Evolutionary conservation across 2,329 filamentous ascomycete genomes (phyloP), one percentile per base, ranked within the genome.

Genomic region (Paracorniculantispora psalliotae): DNA sequence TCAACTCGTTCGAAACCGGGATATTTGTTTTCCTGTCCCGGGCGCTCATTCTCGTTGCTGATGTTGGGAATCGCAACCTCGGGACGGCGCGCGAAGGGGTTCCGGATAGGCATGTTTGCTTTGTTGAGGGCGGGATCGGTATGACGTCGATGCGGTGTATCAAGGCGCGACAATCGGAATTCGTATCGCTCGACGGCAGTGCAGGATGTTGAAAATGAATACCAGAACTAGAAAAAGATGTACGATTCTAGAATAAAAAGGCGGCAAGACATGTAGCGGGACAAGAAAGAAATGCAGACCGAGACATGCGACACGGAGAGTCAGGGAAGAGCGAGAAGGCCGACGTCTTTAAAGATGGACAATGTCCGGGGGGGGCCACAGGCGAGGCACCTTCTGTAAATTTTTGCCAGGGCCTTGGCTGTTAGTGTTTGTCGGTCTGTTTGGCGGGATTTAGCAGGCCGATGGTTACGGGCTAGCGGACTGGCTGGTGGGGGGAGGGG

Each of bases 41-140:
- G 72, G 53, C 74, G 78, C 61, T 73, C 67, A 66, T 81, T 84
- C 67, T 88, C 86, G 66, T 86, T 82, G n/a, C n/a, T n/a, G n/a
- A n/a, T n/a, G 62, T 72, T 73, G 44, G 59, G 43, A 49, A 76
- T 67, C 63, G 70, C 68, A 53, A 73, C 68, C 63, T 79, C 82
- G 57, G 81, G 75, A 56, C 84, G 86, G 67, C 83, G 83, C 59
- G 81, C 77, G 70, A 91, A 89, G 30, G 87, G 85, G 72, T 91
- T 91, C 65, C 88, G 86, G 69, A 91, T 89, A 62, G 85, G 82
- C 87, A 90, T 90, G 60, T 64, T 77, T 61, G 49, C 58, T 37
- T 37, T 37, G 33, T 37, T 37, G 39, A 49, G 43, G 23, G 48
- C 13, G 49, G 4, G 23, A 23, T 41, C n/a, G 43, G 21, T 59